A percentile compares a stretch with the other conserved stretches of the same genome.
Evolutionary conservation across 495 filamentous ascomycete genomes (phyloP).

Genomic region (Aspergillus campestris): DNA sequence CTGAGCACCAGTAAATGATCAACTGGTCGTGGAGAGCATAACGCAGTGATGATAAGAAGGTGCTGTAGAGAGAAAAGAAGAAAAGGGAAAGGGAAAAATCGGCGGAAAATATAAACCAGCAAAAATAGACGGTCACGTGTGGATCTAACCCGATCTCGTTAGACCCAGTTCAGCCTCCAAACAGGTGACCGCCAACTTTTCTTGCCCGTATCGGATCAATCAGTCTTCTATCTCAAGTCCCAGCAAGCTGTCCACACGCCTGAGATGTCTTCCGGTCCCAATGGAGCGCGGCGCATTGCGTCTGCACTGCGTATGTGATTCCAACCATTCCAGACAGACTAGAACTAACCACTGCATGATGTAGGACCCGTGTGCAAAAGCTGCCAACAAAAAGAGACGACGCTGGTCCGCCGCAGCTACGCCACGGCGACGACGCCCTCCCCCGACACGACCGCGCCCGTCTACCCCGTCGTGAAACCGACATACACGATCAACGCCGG

Average conservation of each 20-base stretch:
- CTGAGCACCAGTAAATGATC: slow-evolving; percentile 60
- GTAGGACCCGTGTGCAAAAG: slow-evolving; percentile 44
- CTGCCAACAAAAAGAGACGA: slow-evolving; percentile 29
- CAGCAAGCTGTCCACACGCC: no score
- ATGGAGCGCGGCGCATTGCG: slow-evolving; percentile 38
- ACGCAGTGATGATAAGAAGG: slow-evolving; percentile 58
- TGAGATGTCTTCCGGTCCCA: slow-evolving; percentile 37
- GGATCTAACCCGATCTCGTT: slow-evolving; percentile 24
- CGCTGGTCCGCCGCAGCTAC: slow-evolving; percentile 37
- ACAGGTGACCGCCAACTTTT: slow-evolving; percentile 37
- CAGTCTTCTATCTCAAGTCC: no score
- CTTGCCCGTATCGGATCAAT: slow-evolving; percentile 12
- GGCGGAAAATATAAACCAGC: slow-evolving; percentile 12
- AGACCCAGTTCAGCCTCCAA: background rate
- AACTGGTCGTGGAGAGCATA: slow-evolving; percentile 41
- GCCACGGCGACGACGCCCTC: slow-evolving; percentile 34
- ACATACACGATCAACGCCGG: slow-evolving; percentile 65
- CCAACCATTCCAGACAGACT: background rate
- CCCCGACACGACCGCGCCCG: slow-evolving; percentile 17
- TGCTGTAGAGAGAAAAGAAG: slow-evolving; percentile 36
- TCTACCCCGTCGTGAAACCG: slow-evolving; percentile 28
- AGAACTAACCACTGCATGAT: slow-evolving; percentile 5
- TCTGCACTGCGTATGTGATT: slow-evolving; percentile 30
- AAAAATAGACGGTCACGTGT: slow-evolving; percentile 19
- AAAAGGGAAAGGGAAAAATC: slow-evolving; percentile 9